Conservation (phyloP, 169 alveolate genomes). For the Plasmodium gaboni region DNA sequence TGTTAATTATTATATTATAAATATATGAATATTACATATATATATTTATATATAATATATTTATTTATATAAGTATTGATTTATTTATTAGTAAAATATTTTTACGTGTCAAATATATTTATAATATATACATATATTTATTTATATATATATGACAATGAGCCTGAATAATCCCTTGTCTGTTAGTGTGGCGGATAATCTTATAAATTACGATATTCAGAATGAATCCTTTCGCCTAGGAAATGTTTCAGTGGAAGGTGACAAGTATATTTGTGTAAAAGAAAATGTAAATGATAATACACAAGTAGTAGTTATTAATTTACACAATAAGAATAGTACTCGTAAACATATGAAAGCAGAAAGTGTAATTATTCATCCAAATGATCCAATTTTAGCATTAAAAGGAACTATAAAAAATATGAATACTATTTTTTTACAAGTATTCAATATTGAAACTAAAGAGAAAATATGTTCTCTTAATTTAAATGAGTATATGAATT, state of each 20-base stretch:
- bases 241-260: conserved; percentile 81
- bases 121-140: conserved; percentile 1
- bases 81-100: too few relatives aligned
- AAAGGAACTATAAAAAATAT: conserved; percentile 89
- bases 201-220: conserved; percentile 75
- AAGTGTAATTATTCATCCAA: conserved; percentile 96
- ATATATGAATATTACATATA: background rate
- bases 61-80: background rate
- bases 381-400: conserved; percentile 94
- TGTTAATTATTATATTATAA: background rate
- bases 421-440: conserved; percentile 86
- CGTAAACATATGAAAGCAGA: conserved; percentile 98
- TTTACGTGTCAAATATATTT: too few relatives aligned
- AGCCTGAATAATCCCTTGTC: conserved; percentile 79
- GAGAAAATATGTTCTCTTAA: conserved; percentile 94
- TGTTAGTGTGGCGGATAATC: conserved; percentile 80
- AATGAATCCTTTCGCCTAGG: conserved; percentile 81
- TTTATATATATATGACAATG: conserved; percentile 34
- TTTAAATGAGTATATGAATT: conserved; percentile 92
- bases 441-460: conserved; percentile 94
- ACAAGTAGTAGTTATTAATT: conserved; percentile 83
- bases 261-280: conserved; percentile 78
- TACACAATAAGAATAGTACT: conserved; percentile 80
- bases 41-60: conserved; percentile 3
- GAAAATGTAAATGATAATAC: conserved; percentile 77